Conservation (phyloP, 139 green algal genomes). For the Auxenochlorella pyrenoidosa region DNA sequence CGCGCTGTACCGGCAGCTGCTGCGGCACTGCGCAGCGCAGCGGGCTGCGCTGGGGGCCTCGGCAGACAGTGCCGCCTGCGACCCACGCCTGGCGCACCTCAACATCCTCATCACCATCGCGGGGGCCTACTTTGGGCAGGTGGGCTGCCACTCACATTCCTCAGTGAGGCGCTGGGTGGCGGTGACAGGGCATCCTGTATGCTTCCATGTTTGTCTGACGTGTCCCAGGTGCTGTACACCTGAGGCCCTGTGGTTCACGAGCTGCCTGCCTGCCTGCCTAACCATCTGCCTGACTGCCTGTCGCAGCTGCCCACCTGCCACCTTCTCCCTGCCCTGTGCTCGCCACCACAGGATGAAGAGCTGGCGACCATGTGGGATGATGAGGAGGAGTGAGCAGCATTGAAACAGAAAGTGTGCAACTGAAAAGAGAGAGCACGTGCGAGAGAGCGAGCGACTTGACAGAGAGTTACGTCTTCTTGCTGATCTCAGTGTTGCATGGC, state of each 20-base stretch:
- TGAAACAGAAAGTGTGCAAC: neutral
- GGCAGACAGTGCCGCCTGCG: neutral
- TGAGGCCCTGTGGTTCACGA: too few relatives aligned
- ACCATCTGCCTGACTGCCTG: too few relatives aligned
- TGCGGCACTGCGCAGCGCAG: constrained; percentile 61
- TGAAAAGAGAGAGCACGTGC: neutral
- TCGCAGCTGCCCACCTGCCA: too few relatives aligned
- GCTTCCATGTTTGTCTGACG: too few relatives aligned
- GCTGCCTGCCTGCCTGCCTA: too few relatives aligned
- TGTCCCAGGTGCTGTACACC: too few relatives aligned
- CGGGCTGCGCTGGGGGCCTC: constrained; percentile 30
- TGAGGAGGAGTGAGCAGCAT: constrained; percentile 29
- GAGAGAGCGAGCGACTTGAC: neutral
- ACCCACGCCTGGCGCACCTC: constrained; percentile 64
- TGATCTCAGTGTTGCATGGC: too few relatives aligned
- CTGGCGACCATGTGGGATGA: constrained; percentile 52
- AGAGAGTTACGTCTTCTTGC: too few relatives aligned
- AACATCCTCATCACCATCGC: constrained; percentile 83
- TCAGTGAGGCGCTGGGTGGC: too few relatives aligned
- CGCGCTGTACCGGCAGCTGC: constrained; percentile 56
- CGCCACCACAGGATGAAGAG: constrained; percentile 53
- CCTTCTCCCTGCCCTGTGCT: too few relatives aligned
- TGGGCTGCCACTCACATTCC: too few relatives aligned
- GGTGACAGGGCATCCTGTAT: too few relatives aligned
- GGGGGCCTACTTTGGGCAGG: constrained; percentile 83